Conservation (phyloP, 2,329 filamentous ascomycete genomes). For the Penicillium expansum region DNA sequence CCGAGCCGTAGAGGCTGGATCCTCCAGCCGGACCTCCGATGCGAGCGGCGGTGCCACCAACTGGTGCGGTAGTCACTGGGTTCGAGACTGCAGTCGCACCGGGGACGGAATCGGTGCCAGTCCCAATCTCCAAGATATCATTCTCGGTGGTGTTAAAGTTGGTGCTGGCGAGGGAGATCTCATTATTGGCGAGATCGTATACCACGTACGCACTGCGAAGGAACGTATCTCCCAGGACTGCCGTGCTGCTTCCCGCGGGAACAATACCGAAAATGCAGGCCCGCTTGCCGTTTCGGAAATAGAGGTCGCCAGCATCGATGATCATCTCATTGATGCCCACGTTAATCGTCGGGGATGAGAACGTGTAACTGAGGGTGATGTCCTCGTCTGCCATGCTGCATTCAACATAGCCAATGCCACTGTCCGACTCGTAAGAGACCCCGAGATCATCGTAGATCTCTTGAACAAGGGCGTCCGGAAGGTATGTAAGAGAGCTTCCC, state of each 20-base stretch:
- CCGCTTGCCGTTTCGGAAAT: slow-evolving; percentile 33
- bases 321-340: slow-evolving; percentile 57
- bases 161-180: slow-evolving; percentile 61
- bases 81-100: slow-evolving; percentile 52
- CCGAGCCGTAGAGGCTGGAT: slow-evolving; percentile 14
- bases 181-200: slow-evolving; percentile 59
- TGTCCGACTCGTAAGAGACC: slow-evolving; percentile 57
- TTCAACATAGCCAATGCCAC: slow-evolving; percentile 53
- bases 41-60: slow-evolving; percentile 46
- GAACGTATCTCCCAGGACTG: slow-evolving; percentile 62
- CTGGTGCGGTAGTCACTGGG: slow-evolving; percentile 49
- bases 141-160: slow-evolving; percentile 55
- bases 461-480: slow-evolving; percentile 35
- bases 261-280: slow-evolving; percentile 52
- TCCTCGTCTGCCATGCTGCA: slow-evolving; percentile 52
- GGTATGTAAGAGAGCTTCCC: slow-evolving; percentile 41
- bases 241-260: slow-evolving; percentile 46
- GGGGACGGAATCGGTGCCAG: slow-evolving; percentile 50
- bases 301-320: slow-evolving; percentile 47
- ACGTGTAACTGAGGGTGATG: slow-evolving; percentile 56
- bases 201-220: slow-evolving; percentile 62
- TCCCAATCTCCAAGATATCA: slow-evolving; percentile 55
- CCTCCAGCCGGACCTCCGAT: slow-evolving; percentile 30
- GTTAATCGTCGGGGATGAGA: slow-evolving; percentile 54
- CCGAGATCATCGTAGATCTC: slow-evolving; percentile 57